A percentile compares a stretch with the other conserved stretches of the same genome.
Evolutionary conservation across 805 yeast species (phyloP).

Genomic region (Barnettozyma vustinii): DNA sequence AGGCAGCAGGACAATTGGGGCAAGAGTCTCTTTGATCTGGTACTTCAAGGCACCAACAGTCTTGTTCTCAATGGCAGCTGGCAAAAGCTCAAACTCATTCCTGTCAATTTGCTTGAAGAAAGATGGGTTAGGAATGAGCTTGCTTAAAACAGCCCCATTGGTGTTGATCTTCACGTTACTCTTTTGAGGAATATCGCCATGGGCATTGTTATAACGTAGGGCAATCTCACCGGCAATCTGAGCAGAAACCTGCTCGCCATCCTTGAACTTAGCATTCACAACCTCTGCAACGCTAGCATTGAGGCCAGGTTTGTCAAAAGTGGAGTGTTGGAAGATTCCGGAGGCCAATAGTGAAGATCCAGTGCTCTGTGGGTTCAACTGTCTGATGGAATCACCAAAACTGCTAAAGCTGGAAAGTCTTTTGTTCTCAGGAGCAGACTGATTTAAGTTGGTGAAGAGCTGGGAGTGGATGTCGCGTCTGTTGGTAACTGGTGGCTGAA

Average conservation of each 20-base stretch:
- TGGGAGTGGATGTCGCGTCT: conserved; percentile 42
- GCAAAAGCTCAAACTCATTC: conserved; percentile 40
- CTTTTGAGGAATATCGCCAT: conserved; percentile 22
- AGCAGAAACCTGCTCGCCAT: conserved; percentile 55
- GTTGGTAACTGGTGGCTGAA: conserved; percentile 9
- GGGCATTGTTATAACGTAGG: conserved; percentile 49
- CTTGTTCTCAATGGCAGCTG: conserved; percentile 48
- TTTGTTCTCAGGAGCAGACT: conserved; percentile 27
- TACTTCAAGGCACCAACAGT: conserved; percentile 83
- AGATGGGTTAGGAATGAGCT: conserved; percentile 46
- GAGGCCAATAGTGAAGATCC: conserved; percentile 33
- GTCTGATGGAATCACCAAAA: conserved; percentile 23
- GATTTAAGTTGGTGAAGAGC: conserved; percentile 40
- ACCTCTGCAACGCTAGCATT: conserved; percentile 86
- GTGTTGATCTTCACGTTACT: conserved; percentile 39
- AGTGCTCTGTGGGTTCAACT: conserved; percentile 38
- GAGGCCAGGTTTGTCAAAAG: conserved; percentile 53
- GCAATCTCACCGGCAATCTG: conserved; percentile 84
- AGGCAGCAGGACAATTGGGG: conserved; percentile 72
- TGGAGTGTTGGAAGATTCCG: conserved; percentile 44
- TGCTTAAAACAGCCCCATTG: conserved; percentile 35
- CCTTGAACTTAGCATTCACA: conserved; percentile 65
- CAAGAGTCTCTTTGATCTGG: conserved; percentile 43
- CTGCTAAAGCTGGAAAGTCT: conserved; percentile 24
- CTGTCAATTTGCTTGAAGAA: conserved; percentile 45